Conservation (phyloP, 257 asterid species). For the Paraleonurus japonicus region DNA sequence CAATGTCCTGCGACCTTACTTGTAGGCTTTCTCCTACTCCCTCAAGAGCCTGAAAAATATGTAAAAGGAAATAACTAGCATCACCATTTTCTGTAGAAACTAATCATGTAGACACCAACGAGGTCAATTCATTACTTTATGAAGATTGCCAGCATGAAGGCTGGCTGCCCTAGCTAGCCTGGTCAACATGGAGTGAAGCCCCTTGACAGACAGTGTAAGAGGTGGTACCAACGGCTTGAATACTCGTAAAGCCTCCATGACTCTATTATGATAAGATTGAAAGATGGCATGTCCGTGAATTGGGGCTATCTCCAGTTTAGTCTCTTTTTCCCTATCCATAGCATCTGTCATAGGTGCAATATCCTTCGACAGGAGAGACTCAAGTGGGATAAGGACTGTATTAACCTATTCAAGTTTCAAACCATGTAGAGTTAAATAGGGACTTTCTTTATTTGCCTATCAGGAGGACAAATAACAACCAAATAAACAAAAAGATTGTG, state of each 20-base stretch:
- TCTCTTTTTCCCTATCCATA: conserved; percentile 69
- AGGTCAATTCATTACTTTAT: conserved; percentile 58
- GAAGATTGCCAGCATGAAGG: conserved; percentile 99
- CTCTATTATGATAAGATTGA: conserved; percentile 78
- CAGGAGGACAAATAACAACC: conserved; percentile 16
- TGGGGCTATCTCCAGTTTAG: conserved; percentile 70
- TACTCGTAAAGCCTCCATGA: conserved; percentile 67
- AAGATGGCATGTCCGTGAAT: conserved; percentile 95
- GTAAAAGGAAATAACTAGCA: conserved; percentile 12
- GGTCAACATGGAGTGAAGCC: conserved; percentile 74
- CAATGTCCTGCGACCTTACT: conserved; percentile 61
- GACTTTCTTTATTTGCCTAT: conserved; percentile 17
- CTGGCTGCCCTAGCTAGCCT: conserved; percentile 89
- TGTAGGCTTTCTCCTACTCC: conserved; percentile 95
- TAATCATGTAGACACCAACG: conserved; percentile 3
- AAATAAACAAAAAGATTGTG: conserved; percentile 17
- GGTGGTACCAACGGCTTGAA: conserved; percentile 81
- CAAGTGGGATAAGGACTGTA: conserved; percentile 86
- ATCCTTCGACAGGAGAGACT: conserved; percentile 81
- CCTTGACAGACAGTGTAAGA: conserved; percentile 68
- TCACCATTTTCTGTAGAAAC: conserved; percentile 4
- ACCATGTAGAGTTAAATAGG: conserved; percentile 14
- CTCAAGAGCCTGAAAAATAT: conserved; percentile 79
- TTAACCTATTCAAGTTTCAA: conserved; percentile 61
- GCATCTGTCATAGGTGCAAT: conserved; percentile 83